These are phyloP conservation scores for Cryptococcus sp. DNA, from an alignment of 1,284 basidiomycete species.

Conservation along the genomic window DNA sequence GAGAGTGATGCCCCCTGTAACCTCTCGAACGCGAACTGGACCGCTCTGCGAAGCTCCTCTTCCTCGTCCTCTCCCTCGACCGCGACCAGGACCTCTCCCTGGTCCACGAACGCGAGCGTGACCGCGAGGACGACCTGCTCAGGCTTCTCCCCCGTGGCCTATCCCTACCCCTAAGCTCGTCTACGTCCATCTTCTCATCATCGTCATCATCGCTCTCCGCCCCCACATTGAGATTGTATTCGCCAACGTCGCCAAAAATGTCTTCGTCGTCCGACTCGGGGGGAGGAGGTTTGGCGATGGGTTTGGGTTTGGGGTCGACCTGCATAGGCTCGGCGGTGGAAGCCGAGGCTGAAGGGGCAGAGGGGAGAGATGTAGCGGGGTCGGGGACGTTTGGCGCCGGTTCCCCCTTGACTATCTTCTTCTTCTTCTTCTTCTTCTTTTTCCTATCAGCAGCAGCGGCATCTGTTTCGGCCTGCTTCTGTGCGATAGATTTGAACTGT, in stretches of 20 bases:
- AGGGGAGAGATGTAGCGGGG: background rate
- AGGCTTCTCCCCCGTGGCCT: background rate
- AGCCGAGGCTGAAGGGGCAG: background rate
- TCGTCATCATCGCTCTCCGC: constrained; percentile 31
- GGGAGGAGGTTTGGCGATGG: background rate
- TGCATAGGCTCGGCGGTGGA: background rate
- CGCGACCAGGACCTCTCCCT: constrained; percentile 11
- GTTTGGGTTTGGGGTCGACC: background rate
- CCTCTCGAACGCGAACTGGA: constrained; percentile 16
- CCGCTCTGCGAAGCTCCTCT: constrained; percentile 5
- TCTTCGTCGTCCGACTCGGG: constrained; percentile 51
- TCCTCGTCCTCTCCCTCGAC: background rate
- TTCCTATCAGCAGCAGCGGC: constrained; percentile 33
- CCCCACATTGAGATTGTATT: constrained; percentile 65
- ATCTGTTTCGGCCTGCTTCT: constrained; percentile 32
- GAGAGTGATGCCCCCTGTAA: constrained; percentile 3
- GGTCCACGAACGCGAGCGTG: background rate
- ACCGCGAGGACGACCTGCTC: background rate
- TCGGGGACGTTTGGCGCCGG: constrained; percentile 1
- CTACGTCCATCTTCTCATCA: constrained; percentile 25
- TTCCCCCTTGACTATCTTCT: constrained; percentile 42
- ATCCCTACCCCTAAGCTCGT: constrained; percentile 21
- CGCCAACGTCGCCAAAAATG: constrained; percentile 81
- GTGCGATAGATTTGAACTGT: constrained; percentile 47
- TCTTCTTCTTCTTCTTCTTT: constrained; percentile 55